Base-by-base conservation (phyloP, 2,329 filamentous ascomycete genomes). In the Hymenoscyphus fructigenus region DNA sequence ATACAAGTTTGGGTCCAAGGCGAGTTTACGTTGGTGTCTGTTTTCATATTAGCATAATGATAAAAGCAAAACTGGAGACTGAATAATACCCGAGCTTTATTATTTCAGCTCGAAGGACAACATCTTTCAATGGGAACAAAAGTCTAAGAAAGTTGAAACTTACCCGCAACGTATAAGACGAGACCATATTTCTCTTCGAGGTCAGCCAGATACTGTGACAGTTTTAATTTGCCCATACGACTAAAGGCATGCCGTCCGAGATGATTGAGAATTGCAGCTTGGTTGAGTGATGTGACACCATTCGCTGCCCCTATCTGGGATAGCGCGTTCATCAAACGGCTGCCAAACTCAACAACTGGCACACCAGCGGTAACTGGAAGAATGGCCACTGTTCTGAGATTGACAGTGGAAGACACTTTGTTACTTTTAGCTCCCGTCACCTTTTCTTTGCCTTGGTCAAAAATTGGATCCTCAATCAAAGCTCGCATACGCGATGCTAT, bases 1-100 rank as follows among this genome's bases (percentile, higher is more conserved):
- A 99, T 97, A 76, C 96, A 99, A 0, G 95, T 98, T 74, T 97
- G 93, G 0, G 96, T 99, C 95, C 95, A 99, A 0, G 94, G 93
- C 1, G 96, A 92, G 72, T 97, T 98, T 72, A 98, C 95, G 66
- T 89, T 97, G 4, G 96, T 99, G 77, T 99, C 95, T 89, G 60
- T 32, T 29, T 59, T 41, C 32, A 58, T 7, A 65, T 67, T 32
- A 68, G 59, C 53, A 61, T 53, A 14, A 23, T 26, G 20, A 14
- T 53, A 3, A 12, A 50, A 12, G 44, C 12, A 26, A 20, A 50
- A 1, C 12, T 50, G 44, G n/a, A 12, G 2, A 50, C 7, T 14
- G 44, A 9, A 38, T 14, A 14, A 15, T 14, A 2, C 12, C 34
- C 12, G 10, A 15, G 2, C 9, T 4, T 2, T 15, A 15, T 15